These are phyloP conservation scores for Pholiota microspora DNA, from an alignment of 768 basidiomycete genomes.

Conservation along the genomic window DNA sequence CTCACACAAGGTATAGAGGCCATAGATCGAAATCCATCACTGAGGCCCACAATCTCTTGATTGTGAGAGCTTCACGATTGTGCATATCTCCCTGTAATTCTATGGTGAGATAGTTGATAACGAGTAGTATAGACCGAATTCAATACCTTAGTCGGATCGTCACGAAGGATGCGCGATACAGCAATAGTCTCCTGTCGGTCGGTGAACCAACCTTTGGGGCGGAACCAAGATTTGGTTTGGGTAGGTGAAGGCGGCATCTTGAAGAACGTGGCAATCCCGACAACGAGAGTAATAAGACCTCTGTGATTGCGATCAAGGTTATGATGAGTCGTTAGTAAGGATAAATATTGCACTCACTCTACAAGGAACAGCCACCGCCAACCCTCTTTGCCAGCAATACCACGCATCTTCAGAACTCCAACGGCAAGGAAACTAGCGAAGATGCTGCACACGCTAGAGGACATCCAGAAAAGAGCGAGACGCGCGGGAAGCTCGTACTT, in stretches of 20 bases:
- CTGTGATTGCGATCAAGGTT: conserved; percentile 1
- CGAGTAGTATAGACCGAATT: not conserved
- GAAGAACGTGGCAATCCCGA: conserved; percentile 56
- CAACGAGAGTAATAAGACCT: conserved; percentile 37
- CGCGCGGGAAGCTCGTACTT: conserved; percentile 58
- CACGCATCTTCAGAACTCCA: conserved; percentile 60
- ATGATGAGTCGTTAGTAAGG: not conserved
- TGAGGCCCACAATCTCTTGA: conserved; percentile 49
- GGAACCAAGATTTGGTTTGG: conserved; percentile 55
- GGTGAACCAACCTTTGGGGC: conserved; percentile 63
- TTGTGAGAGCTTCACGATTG: conserved; percentile 58
- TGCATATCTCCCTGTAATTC: conserved; percentile 57
- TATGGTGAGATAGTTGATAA: not conserved
- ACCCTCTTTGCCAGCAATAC: conserved; percentile 48
- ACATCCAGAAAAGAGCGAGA: conserved; percentile 55
- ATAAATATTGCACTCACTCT: conserved; percentile 28
- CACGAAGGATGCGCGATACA: conserved; percentile 57
- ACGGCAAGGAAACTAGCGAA: conserved; percentile 55
- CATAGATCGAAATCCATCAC: conserved; percentile 63
- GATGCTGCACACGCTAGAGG: conserved; percentile 43
- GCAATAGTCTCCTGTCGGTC: conserved; percentile 61
- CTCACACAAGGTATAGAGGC: conserved; percentile 59
- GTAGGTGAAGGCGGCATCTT: conserved; percentile 60
- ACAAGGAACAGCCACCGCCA: conserved; percentile 64
- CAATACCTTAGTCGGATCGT: conserved; percentile 56